Conservation (phyloP, 75 land plant species). For the Pinus taeda region DNA sequence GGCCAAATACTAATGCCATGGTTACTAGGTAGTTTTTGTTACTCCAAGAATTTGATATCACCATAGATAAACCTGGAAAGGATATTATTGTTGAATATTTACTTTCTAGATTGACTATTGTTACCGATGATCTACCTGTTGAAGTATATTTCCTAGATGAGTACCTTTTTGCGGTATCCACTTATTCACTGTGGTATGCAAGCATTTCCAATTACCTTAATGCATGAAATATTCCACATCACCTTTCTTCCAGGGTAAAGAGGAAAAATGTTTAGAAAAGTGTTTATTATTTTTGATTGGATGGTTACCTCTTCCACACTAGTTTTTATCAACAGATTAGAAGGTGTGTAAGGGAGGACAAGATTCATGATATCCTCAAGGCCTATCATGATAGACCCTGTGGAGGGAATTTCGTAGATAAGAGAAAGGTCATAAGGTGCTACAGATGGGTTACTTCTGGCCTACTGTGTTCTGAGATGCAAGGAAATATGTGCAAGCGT, state of each 20-base stretch:
- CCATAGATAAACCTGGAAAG: constrained; percentile 9
- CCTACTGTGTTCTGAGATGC: no score
- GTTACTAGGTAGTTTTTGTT: constrained; percentile 7
- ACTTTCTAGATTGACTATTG: background rate
- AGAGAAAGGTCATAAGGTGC: no score
- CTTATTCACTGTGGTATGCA: background rate
- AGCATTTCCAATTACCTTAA: background rate
- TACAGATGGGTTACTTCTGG: no score
- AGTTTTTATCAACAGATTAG: no score
- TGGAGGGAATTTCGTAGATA: no score
- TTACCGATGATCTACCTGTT: background rate
- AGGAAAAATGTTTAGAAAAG: background rate
- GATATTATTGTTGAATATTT: background rate
- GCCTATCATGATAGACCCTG: no score
- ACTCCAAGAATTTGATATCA: constrained; percentile 17
- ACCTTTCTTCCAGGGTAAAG: background rate
- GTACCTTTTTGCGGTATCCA: background rate
- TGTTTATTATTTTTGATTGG: background rate
- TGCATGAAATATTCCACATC: background rate
- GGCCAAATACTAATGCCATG: background rate
- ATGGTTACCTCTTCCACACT: background rate
- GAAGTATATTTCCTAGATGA: background rate
- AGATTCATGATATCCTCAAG: no score
- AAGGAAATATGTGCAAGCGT: no score
- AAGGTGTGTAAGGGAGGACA: no score